Percentiles rank a stretch among this genome's conserved stretches.
Evolutionary conservation across 768 basidiomycete genomes (phyloP).

Genomic region (Suillus americanus): DNA sequence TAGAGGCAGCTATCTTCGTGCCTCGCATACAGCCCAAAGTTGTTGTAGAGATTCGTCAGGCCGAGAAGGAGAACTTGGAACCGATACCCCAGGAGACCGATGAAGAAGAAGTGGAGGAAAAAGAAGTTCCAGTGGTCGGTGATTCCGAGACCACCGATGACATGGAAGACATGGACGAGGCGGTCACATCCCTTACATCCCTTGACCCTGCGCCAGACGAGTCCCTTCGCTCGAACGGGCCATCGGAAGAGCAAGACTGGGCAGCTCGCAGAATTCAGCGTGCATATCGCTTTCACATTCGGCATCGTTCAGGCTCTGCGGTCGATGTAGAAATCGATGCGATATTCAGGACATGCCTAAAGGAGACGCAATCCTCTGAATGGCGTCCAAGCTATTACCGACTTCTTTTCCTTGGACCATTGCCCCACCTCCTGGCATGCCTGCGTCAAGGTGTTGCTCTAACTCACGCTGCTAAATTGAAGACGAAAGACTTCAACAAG

Average conservation of each 20-base stretch:
- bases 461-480: slow-evolving; percentile 28
- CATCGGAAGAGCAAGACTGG: slow-evolving; percentile 23
- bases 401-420: slow-evolving; percentile 34
- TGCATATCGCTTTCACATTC: slow-evolving; percentile 12
- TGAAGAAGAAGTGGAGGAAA: background rate
- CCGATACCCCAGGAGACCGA: background rate
- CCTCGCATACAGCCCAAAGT: slow-evolving; percentile 6
- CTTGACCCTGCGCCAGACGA: slow-evolving; percentile 10
- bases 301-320: background rate
- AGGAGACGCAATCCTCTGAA: slow-evolving; percentile 21
- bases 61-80: background rate
- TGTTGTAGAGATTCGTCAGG: background rate
- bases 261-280: slow-evolving; percentile 26
- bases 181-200: slow-evolving; percentile 1
- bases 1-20: slow-evolving; percentile 19
- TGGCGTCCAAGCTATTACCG: slow-evolving; percentile 36
- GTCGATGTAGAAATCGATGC: slow-evolving; percentile 18
- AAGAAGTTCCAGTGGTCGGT: background rate
- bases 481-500: slow-evolving; percentile 26
- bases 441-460: slow-evolving; percentile 33
- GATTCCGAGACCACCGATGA: background rate
- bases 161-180: slow-evolving; percentile 6
- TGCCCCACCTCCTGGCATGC: slow-evolving; percentile 42
- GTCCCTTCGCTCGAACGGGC: slow-evolving; percentile 15
- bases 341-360: slow-evolving; percentile 30